Conservation (phyloP, 2,329 filamentous ascomycete species). For the Colletotrichum trifolii region DNA sequence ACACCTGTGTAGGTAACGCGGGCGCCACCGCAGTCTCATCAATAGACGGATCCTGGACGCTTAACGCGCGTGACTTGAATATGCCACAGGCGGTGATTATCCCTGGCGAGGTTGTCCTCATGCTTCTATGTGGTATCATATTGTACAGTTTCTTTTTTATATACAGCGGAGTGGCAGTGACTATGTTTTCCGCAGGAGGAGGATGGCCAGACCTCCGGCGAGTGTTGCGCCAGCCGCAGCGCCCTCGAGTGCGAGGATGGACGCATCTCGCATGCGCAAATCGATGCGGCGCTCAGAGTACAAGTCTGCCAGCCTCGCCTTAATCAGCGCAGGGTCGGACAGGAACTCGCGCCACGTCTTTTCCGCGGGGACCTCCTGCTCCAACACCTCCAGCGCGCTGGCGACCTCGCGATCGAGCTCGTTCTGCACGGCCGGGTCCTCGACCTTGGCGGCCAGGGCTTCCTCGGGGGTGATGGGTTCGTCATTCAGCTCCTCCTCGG, state of each 20-base stretch:
- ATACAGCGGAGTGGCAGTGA: slow-evolving; percentile 32
- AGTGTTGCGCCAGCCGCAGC: slow-evolving; percentile 73
- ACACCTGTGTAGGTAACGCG: slow-evolving; percentile 11
- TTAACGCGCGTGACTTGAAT: not conserved
- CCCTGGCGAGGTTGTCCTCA: slow-evolving; percentile 15
- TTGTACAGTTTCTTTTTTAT: slow-evolving; percentile 35
- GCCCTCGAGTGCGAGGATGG: slow-evolving; percentile 75
- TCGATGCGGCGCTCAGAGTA: slow-evolving; percentile 73
- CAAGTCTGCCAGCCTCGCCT: slow-evolving; percentile 64
- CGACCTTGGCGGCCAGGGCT: slow-evolving; percentile 1
- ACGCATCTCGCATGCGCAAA: slow-evolving; percentile 76
- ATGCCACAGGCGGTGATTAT: not conserved
- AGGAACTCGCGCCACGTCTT: slow-evolving; percentile 57
- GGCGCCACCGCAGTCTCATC: slow-evolving; percentile 24
- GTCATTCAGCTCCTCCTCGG: slow-evolving; percentile 21
- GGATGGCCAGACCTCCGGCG: slow-evolving; percentile 63
- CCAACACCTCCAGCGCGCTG: slow-evolving; percentile 14
- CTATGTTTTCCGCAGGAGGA: slow-evolving; percentile 54
- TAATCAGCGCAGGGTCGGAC: slow-evolving; percentile 57
- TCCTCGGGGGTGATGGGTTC: slow-evolving; percentile 11
- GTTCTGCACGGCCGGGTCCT: slow-evolving; percentile 30
- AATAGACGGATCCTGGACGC: slow-evolving; percentile 34
- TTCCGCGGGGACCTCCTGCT: slow-evolving; percentile 14
- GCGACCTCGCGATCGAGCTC: slow-evolving; percentile 29
- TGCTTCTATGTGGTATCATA: slow-evolving; percentile 36